Evolutionary conservation across 2,329 filamentous ascomycete species (phyloP), one percentile per base, ranked within the genome.

Genomic region (Fusarium sarcochroum): DNA sequence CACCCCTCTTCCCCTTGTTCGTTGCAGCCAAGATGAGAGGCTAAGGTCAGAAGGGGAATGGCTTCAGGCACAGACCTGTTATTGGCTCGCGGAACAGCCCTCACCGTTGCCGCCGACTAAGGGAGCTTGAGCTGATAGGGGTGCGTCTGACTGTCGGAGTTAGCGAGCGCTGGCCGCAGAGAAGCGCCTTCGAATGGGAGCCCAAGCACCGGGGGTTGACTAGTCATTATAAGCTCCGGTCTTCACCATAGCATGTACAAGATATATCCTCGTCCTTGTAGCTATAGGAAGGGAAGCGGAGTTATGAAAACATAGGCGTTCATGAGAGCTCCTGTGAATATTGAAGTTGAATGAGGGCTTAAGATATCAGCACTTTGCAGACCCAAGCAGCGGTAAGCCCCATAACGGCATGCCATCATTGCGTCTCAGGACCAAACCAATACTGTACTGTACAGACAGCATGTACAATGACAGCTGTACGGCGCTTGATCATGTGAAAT

Each of bases 11-110:
- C 54, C 60, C 59, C 63, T 56, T 54, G 53, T 48, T 38, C 37
- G 41, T 52, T 68, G 62, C 54, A 65, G 52, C 58, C 61, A 69
- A 56, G 41, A 25, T 64, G 49, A 41, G 42, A 46, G 38, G 23
- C 58, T 46, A 62, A 37, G 37, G 15, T 54, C 37, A 27, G 7
- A 71, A 65, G 50, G 7, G 75, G 78, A 52, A 72, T 79, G 80
- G 80, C 75, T 73, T 66, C 79, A 82, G 79, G 79, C 65, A 81
- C 80, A 75, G 67, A 34, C 18, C 32, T 69, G n/a, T 76, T 63
- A 82, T 83, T 83, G 81, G 81, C 45, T 42, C 75, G 76, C 79
- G 76, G 77, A 78, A 76, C 56, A 32, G 11, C 49, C 35, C 35
- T 25, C 38, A 46, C 41, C 38, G 49, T 49, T 65, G 56, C 70